Evolutionary conservation across 2,329 filamentous ascomycete genomes (phyloP).

Genomic region (Coniochaeta sp.): DNA sequence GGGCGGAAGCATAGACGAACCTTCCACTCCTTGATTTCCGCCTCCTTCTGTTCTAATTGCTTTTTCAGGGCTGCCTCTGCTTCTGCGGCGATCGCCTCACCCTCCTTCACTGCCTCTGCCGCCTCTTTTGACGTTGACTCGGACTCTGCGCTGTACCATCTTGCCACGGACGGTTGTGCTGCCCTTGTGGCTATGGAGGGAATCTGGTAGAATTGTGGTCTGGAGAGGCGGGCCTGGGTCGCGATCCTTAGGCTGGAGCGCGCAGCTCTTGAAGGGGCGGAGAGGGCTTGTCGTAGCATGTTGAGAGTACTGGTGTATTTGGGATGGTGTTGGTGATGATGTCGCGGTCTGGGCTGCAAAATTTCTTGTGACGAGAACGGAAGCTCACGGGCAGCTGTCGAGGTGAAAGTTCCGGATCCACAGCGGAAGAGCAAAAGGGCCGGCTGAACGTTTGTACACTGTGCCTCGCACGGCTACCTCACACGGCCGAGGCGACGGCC

Average conservation of each 20-base stretch:
- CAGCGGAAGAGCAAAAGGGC: not conserved
- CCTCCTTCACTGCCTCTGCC: conserved; percentile 17
- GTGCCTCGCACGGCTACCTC: not conserved
- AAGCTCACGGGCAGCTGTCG: not conserved
- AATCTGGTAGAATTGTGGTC: conserved; percentile 29
- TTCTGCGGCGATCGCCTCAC: conserved; percentile 21
- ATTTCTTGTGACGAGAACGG: conserved; percentile 1
- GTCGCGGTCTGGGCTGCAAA: not conserved
- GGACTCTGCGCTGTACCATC: conserved; percentile 42
- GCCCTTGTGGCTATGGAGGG: conserved; percentile 19
- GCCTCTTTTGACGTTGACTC: conserved; percentile 25
- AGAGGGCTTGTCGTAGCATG: conserved; percentile 40
- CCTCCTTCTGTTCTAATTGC: conserved; percentile 42
- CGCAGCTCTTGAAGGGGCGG: conserved; percentile 34
- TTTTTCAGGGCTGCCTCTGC: conserved; percentile 39
- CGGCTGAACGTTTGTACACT: not conserved
- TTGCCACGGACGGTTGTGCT: conserved; percentile 26
- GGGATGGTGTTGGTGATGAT: not conserved
- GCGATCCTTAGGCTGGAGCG: conserved; percentile 30
- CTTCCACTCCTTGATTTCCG: conserved; percentile 68
- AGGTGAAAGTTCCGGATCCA: not conserved
- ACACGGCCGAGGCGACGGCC: not conserved
- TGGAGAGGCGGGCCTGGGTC: conserved; percentile 24
- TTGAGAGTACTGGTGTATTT: conserved; percentile 2
- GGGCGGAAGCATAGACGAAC: conserved; percentile 39